Conservation (phyloP, 1,284 basidiomycete genomes). For the Leccinum solheimii region DNA sequence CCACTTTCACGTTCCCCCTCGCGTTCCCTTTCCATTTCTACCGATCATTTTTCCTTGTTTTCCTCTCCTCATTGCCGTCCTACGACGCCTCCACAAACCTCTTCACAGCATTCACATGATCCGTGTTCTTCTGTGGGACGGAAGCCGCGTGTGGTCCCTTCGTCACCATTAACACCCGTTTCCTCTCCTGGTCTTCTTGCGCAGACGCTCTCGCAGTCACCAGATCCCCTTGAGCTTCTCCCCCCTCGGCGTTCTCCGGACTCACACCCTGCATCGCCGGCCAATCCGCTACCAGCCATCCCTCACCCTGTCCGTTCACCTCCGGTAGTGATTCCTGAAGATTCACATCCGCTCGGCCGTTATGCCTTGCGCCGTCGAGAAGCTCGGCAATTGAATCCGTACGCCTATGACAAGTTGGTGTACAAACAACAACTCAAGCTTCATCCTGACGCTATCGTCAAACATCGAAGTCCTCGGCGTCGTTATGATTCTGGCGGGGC, state of each 20-base stretch:
- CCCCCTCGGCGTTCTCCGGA: slow-evolving; percentile 5
- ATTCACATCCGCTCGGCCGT: slow-evolving; percentile 31
- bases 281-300: neutral
- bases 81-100: slow-evolving; percentile 18
- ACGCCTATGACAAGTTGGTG: slow-evolving; percentile 46
- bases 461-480: slow-evolving; percentile 36
- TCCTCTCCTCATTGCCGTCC: slow-evolving; percentile 10
- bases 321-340: slow-evolving; percentile 14
- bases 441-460: slow-evolving; percentile 62
- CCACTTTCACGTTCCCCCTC: slow-evolving; percentile 2
- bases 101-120: slow-evolving; percentile 15
- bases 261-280: neutral
- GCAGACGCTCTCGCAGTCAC: slow-evolving; percentile 19
- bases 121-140: slow-evolving; percentile 1
- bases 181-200: slow-evolving; percentile 19
- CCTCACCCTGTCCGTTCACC: neutral
- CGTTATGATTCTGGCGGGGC: slow-evolving; percentile 4
- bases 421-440: slow-evolving; percentile 49
- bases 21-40: slow-evolving; percentile 10
- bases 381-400: slow-evolving; percentile 54
- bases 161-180: slow-evolving; percentile 28
- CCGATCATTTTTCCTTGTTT: slow-evolving; percentile 6
- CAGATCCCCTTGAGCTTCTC: slow-evolving; percentile 28
- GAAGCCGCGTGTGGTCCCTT: neutral
- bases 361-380: slow-evolving; percentile 54